Base-by-base conservation (phyloP, 352 stramenopile genomes). In the Pythium aristosporum region DNA sequence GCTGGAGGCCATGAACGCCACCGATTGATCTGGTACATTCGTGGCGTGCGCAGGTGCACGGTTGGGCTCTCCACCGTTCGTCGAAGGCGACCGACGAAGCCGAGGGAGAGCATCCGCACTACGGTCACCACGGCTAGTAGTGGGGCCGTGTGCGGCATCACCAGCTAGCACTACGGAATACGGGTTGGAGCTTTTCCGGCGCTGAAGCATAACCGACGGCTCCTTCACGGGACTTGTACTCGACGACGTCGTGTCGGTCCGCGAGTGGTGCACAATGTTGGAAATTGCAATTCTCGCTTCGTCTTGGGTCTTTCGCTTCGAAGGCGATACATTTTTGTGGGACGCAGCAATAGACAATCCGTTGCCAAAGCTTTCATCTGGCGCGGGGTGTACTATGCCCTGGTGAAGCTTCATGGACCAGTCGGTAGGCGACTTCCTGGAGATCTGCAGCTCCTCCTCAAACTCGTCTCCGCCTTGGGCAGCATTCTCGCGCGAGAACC, bases 151-250 rank as follows among this genome's bases (percentile, higher is more conserved):
- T n/a, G 39, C 18, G 3, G 18, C n/a, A 50, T 50, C 43, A 1
- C 13, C 21, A 8, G 39, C 9, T 4, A 56, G 44, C n/a, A 25
- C 46, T 5, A 34, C 21, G 8, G 34, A 15, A 1, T 55, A 39
- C n/a, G 41, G 46, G 23, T 32, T 61, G 32, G 49, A 61, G 36
- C 65, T 67, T 39, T 61, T 72, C 20, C 58, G 44, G 30, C 59
- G 53, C n/a, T 63, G 57, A 8, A 72, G 48, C 47, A 63, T 64
- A 15, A 67, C 47, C 0, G 58, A 72, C 28, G 57, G 48, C 28
- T 72, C 58, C 11, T 66, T 60, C n/a, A 58, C 53, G 42, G 57
- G 50, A 43, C 57, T 63, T 21, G 42, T 15, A 5, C 16, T 55
- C 10, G 55, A 55, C 10, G 54, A 60, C 4, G 47, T 30, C 15